Percentiles rank a stretch among this genome's conserved stretches.
Conservation (phyloP, 208 protist species). For the Trypanosoma avium region DNA sequence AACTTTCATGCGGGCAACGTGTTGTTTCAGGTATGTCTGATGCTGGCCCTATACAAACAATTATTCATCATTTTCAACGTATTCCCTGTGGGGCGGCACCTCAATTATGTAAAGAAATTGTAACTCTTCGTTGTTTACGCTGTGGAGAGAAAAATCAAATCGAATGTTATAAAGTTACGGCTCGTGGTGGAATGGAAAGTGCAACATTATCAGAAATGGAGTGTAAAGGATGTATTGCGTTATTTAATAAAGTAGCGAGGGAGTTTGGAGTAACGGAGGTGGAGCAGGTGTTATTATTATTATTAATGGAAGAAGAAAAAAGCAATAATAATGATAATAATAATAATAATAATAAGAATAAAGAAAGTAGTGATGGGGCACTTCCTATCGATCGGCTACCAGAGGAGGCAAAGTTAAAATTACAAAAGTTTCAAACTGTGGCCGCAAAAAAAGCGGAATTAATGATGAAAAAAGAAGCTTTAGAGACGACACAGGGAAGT, state of each 20-base stretch:
- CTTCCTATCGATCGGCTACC: conserved; percentile 55
- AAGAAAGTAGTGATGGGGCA: too few relatives aligned
- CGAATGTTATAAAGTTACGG: conserved; percentile 49
- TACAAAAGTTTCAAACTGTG: conserved; percentile 41
- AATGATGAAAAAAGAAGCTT: conserved; percentile 72
- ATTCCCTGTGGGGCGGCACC: conserved; percentile 52
- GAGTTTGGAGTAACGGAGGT: conserved; percentile 55
- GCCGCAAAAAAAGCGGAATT: conserved; percentile 52
- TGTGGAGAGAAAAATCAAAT: conserved; percentile 61
- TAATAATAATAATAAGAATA: too few relatives aligned
- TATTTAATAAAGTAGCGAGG: conserved; percentile 75
- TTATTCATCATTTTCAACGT: conserved; percentile 76
- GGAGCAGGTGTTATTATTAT: neutral
- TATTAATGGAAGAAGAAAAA: too few relatives aligned
- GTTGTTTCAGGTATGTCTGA: conserved; percentile 69
- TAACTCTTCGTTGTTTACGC: conserved; percentile 62
- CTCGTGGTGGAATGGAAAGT: conserved; percentile 26
- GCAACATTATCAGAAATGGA: conserved; percentile 42
- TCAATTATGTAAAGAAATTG: conserved; percentile 44
- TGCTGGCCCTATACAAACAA: conserved; percentile 35
- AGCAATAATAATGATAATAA: too few relatives aligned
- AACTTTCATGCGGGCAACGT: conserved; percentile 80
- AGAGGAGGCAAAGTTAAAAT: conserved; percentile 46
- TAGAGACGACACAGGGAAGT: conserved; percentile 48
- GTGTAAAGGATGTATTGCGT: conserved; percentile 69